These are phyloP conservation scores for Knoxdaviesia capensis DNA, from an alignment of 2,329 filamentous ascomycete genomes.

Conservation along the genomic window DNA sequence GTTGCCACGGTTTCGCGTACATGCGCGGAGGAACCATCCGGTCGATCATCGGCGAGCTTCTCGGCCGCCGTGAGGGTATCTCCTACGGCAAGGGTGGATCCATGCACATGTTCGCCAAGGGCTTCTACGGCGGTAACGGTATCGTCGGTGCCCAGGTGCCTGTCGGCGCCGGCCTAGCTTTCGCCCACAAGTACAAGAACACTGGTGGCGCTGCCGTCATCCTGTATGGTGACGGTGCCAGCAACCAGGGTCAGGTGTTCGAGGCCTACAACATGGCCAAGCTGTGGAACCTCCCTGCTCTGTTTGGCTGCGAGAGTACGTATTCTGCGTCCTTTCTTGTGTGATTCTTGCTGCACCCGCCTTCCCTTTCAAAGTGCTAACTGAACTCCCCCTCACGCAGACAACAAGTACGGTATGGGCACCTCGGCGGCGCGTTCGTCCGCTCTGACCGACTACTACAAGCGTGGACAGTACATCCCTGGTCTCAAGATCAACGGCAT, in stretches of 20 bases:
- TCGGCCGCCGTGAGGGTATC: conserved; percentile 89
- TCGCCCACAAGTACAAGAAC: conserved; percentile 85
- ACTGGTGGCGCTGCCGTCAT: conserved; percentile 74
- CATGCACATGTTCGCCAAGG: conserved; percentile 99
- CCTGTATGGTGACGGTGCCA: conserved; percentile 93
- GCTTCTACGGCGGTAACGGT: conserved; percentile 97
- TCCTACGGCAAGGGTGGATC: conserved; percentile 97
- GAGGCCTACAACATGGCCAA: conserved; percentile 99
- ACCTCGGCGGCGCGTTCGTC: conserved; percentile 87
- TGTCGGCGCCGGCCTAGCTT: conserved; percentile 87
- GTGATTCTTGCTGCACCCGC: background rate
- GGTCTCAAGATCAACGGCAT: conserved; percentile 99
- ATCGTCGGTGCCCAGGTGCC: conserved; percentile 98
- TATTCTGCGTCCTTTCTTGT: conserved; percentile 8
- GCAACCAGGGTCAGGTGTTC: conserved; percentile 98
- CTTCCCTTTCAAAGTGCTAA: background rate
- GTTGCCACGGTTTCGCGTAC: conserved; percentile 94
- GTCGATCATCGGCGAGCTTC: conserved; percentile 86
- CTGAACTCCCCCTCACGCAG: conserved; percentile 21
- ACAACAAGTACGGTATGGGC: conserved; percentile 99
- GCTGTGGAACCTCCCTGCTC: conserved; percentile 87
- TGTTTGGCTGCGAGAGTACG: conserved; percentile 97
- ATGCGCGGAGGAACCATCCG: conserved; percentile 87
- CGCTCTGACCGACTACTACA: conserved; percentile 98
- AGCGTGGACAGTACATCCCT: conserved; percentile 98